phyloP scores from a whole-genome alignment of 768 basidiomycete species.

The Pulveroboletus ravenelii region DNA sequence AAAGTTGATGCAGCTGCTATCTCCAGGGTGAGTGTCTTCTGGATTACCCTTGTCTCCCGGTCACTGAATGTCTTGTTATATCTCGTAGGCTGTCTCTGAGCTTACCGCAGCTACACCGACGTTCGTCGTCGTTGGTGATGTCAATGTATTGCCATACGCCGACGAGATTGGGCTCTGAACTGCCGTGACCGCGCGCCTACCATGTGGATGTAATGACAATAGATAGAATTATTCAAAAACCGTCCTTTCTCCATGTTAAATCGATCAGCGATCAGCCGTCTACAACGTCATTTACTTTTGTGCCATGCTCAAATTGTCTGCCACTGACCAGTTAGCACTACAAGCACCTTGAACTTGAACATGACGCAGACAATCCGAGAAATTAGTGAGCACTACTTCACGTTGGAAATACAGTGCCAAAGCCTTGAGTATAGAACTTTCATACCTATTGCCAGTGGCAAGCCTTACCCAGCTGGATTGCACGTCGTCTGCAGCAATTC shows the following conservation, averaged over 20 bases:
- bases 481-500: too few species aligned
- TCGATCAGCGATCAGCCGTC: too few species aligned
- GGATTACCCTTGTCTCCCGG: background rate
- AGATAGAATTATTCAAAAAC: slow-evolving; percentile 12
- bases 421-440: too few species aligned
- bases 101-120: slow-evolving; percentile 78
- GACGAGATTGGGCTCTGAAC: slow-evolving; percentile 77
- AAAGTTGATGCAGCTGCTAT: slow-evolving; percentile 61
- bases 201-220: slow-evolving; percentile 12
- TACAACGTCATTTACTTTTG: background rate
- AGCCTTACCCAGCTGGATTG: too few species aligned
- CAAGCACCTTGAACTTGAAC: too few species aligned
- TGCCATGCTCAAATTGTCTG: too few species aligned
- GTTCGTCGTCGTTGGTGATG: slow-evolving; percentile 81
- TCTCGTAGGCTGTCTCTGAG: slow-evolving; percentile 47
- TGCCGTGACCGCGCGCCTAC: slow-evolving; percentile 7
- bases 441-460: too few species aligned
- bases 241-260: background rate
- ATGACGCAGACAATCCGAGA: too few species aligned
- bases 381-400: too few species aligned
- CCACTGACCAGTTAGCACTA: too few species aligned
- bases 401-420: too few species aligned
- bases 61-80: background rate
- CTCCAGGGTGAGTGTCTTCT: slow-evolving; percentile 50
- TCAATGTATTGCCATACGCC: slow-evolving; percentile 69